Evolutionary conservation across 768 basidiomycete genomes (phyloP), one percentile per base, ranked within the genome.

Genomic region (Suillus sp.): DNA sequence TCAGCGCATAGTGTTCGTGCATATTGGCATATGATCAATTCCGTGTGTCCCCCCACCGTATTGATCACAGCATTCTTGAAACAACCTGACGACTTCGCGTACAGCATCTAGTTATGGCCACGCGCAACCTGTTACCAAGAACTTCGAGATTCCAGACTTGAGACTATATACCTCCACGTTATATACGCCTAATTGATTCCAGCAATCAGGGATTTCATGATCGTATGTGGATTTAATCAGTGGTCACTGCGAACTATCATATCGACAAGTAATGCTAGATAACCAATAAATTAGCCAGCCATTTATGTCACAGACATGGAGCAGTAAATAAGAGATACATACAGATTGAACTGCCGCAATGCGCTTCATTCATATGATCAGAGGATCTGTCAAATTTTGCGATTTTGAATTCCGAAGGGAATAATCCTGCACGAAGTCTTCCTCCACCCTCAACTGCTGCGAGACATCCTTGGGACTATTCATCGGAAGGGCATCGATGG

Each of bases 301-400:
- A 2, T 34, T 53, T 20, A 34, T 34, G 6, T 6, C 11, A 53
- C n/a, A 20, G n/a, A 8, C 14, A 3, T 16, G 14, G 4, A 59
- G 51, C 25, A 53, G 34, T 1, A 25, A 27, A 58, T 5, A 48
- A 48, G 6, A 22, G 16, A 48, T 25, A 59, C 11, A 27, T 35
- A 34, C 13, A 18, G 4, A 59, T 48, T 59, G 8, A 32, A 59
- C 7, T 27, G 2, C 3, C 22, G 35, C 37, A n/a, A 22, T 27
- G 9, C 4, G 11, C 43, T 47, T 8, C 35, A 5, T 57, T 60
- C 25, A 60, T 60, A 60, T 60, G 30, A 60, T 60, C 18, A 60
- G 50, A 34, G 58, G 4, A 27, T 59, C 58, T 5, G 57, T 51
- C 13, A 8, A 37, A 25, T 22, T 57, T 20, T 37, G 32, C 6